phyloP scores from a whole-genome alignment of 169 alveolate species.

The Eimeria maxima region DNA sequence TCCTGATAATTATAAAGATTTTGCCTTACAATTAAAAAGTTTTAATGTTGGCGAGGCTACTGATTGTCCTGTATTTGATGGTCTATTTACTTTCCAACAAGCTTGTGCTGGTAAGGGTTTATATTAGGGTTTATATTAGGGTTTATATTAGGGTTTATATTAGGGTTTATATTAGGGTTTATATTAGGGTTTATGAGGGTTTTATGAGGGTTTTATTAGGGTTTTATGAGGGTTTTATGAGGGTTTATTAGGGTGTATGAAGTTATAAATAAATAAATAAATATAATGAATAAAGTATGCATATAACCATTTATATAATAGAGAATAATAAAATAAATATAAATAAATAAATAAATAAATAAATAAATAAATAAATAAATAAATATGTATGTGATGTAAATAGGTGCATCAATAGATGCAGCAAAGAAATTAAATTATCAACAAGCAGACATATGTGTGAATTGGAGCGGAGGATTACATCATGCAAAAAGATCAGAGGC shows the following conservation, averaged over 20 bases:
- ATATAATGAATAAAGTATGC: no score
- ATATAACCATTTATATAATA: no score
- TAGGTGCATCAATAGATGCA: conserved; percentile 98
- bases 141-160: conserved; percentile 95
- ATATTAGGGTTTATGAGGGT: conserved; percentile 86
- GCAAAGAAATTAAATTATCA: conserved; percentile 96
- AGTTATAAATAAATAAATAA: no score
- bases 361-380: no score
- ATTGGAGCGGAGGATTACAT: conserved; percentile 99
- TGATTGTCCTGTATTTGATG: conserved; percentile 99
- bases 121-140: conserved; percentile 94
- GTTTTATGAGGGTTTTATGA: no score
- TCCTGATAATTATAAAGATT: conserved; percentile 84
- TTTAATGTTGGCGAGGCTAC: conserved; percentile 97
- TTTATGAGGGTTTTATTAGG: not conserved
- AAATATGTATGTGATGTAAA: no score
- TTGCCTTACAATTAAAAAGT: conserved; percentile 91
- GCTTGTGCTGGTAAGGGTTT: conserved; percentile 94
- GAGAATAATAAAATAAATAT: no score
- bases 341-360: no score
- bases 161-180: conserved; percentile 96
- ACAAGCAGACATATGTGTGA: conserved; percentile 97
- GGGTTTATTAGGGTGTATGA: no score
- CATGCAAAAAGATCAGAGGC: conserved; percentile 99
- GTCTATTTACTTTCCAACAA: conserved; percentile 97